Base-by-base conservation (phyloP, 148 eudicot species). In the Chenopodium album region DNA sequence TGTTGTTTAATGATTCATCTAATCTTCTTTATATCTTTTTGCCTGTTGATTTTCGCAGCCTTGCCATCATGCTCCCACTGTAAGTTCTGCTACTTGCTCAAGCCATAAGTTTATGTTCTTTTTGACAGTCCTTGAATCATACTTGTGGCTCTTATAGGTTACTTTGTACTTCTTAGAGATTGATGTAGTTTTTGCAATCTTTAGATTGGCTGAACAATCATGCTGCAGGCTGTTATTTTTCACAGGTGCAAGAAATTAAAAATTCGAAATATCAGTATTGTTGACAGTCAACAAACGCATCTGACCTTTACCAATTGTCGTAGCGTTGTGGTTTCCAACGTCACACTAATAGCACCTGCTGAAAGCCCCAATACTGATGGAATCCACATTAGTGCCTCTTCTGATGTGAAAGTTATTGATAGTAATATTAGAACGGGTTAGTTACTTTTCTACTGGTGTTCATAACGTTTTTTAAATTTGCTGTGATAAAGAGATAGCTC, bases 321-420 rank as follows among this genome's bases (percentile, higher is more conserved):
- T 28, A 78, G 84, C 34, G 87, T 96, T 75, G 83, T 65, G 31
- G 87, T 84, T 56, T 88, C 90, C 22, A 79, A 80, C 79, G 70
- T 94, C 64, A 86, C 56, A 48, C 85, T 94, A 73, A 75, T 78
- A 16, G 97, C 99, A 37, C 97, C 98, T 60, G 85, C 82, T 70
- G 84, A 81, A 82, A 97, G 99, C 85, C 98, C 99, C 71, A 97
- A 97, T 83, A 97, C 99, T 0, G 99, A 97, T 87, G 99, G 98
- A 75, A 89, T 97, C 79, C 97, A 97, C 89, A 91, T 97, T 72
- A 94, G 97, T 84, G 83, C 89, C 34, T 91, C 95, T 50, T 82
- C 84, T 78, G 82, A 80, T 52, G 95, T 97, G 74, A 75, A 87
- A 82, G 85, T 97, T 78, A 85, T 76, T 82, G 65, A 90, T 82